Evolutionary conservation across 1,284 basidiomycete species (phyloP).

Genomic region (Pseudozyma sp.): DNA sequence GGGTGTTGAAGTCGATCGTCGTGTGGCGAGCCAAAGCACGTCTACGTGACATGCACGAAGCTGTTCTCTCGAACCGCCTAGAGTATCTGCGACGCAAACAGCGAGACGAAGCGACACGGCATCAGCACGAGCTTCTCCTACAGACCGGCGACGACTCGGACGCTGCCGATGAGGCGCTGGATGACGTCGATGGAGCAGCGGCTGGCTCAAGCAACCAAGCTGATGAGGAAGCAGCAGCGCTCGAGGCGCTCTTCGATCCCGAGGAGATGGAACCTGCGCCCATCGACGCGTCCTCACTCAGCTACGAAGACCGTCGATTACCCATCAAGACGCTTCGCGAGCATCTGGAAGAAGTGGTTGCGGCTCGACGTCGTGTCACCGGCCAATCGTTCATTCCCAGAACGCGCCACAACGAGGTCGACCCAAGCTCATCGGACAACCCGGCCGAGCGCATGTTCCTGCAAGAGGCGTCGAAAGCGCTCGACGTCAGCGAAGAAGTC

Average conservation of each 20-base stretch:
- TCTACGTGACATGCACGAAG: slow-evolving; percentile 89
- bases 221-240: slow-evolving; percentile 68
- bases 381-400: slow-evolving; percentile 53
- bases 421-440: slow-evolving; percentile 11
- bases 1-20: slow-evolving; percentile 87
- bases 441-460: slow-evolving; percentile 54
- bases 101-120: slow-evolving; percentile 90
- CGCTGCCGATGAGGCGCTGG: slow-evolving; percentile 11
- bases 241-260: slow-evolving; percentile 72
- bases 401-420: slow-evolving; percentile 13
- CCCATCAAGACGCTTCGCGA: slow-evolving; percentile 37
- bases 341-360: slow-evolving; percentile 46
- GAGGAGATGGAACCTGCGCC: slow-evolving; percentile 62
- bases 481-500: slow-evolving; percentile 93
- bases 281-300: slow-evolving; percentile 34
- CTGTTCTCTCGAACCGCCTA: slow-evolving; percentile 92
- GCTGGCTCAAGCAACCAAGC: slow-evolving; percentile 76
- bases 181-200: slow-evolving; percentile 9
- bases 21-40: slow-evolving; percentile 99
- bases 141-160: slow-evolving; percentile 69
- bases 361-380: slow-evolving; percentile 48
- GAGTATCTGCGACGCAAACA: slow-evolving; percentile 95
- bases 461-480: slow-evolving; percentile 76
- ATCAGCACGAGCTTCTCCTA: slow-evolving; percentile 83
- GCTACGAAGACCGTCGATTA: slow-evolving; percentile 53